A percentile compares a stretch with the other conserved stretches of the same genome.
phyloP scores from a whole-genome alignment of 2,329 filamentous ascomycete genomes.

The Coleophoma cylindrospora region DNA sequence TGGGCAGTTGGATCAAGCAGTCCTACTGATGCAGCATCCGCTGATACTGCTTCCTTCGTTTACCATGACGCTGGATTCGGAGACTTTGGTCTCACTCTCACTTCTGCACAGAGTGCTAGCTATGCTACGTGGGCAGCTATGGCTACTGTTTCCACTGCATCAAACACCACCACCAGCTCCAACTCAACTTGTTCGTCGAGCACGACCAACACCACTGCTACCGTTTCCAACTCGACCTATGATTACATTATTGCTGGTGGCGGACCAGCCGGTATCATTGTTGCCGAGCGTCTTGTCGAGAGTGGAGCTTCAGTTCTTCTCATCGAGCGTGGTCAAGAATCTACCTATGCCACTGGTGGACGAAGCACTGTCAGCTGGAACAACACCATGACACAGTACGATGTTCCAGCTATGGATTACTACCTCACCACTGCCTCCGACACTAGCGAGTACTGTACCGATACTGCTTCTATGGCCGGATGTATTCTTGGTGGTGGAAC shows the following conservation, averaged over 20 bases:
- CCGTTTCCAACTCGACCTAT: constrained; percentile 30
- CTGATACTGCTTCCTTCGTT: constrained; percentile 8
- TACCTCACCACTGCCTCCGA: constrained; percentile 59
- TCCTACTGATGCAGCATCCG: constrained; percentile 9
- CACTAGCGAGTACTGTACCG: constrained; percentile 30
- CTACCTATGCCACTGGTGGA: constrained; percentile 13
- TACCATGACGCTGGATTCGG: constrained; percentile 14
- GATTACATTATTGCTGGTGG: constrained; percentile 62
- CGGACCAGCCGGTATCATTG: constrained; percentile 57
- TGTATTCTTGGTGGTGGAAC: constrained; percentile 58
- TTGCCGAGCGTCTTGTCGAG: constrained; percentile 44
- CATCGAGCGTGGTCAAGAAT: constrained; percentile 19
- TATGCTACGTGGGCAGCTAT: constrained; percentile 13
- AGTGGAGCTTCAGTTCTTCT: constrained; percentile 40
- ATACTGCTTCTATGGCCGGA: constrained; percentile 58
- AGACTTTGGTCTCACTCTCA: constrained; percentile 10
- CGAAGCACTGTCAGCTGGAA: constrained; percentile 15
- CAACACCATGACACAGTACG: constrained; percentile 53
- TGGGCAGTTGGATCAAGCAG: constrained; percentile 8
- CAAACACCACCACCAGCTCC: constrained; percentile 1
- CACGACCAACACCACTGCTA: constrained; percentile 8
- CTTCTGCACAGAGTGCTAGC: constrained; percentile 6
- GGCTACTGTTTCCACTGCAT: constrained; percentile 1
- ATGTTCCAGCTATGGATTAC: constrained; percentile 65
- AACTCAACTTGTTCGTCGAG: constrained; percentile 9